These are phyloP conservation scores for Colletotrichum sp. DNA, from an alignment of 2,329 filamentous ascomycete genomes.

Conservation along the genomic window DNA sequence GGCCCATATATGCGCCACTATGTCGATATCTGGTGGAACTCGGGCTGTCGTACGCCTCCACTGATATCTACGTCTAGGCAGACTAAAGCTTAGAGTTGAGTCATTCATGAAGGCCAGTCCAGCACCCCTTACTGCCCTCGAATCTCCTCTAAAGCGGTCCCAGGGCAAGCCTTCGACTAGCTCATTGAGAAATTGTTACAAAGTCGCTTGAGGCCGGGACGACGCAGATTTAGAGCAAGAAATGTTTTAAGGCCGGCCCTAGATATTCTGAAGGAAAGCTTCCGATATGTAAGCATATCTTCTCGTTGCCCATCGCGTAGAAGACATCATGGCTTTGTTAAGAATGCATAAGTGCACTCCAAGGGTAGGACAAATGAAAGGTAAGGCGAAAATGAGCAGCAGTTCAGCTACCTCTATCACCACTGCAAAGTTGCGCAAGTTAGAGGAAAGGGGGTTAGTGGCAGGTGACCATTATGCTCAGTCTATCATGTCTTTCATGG, in stretches of 20 bases:
- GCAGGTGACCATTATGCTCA: background rate
- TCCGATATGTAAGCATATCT: background rate
- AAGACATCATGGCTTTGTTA: background rate
- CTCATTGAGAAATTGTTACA: background rate
- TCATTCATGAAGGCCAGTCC: too few species aligned
- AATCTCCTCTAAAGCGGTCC: background rate
- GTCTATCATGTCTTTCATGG: background rate
- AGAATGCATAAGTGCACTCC: accelerated
- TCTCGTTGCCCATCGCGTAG: background rate
- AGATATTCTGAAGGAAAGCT: accelerated
- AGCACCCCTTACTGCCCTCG: background rate
- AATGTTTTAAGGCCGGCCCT: background rate
- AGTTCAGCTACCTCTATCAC: too few species aligned
- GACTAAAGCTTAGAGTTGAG: background rate
- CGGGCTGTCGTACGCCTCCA: background rate
- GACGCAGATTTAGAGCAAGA: background rate
- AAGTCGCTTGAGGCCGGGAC: background rate
- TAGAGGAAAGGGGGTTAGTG: background rate
- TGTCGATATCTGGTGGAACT: background rate
- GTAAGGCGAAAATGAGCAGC: accelerated
- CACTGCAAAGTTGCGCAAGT: background rate
- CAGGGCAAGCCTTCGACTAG: background rate
- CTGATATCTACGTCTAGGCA: background rate
- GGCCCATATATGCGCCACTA: background rate
- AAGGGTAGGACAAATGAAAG: too few species aligned